These are phyloP conservation scores for Thermoascus crustaceus DNA, from an alignment of 2,329 filamentous ascomycete genomes.

Conservation along the genomic window DNA sequence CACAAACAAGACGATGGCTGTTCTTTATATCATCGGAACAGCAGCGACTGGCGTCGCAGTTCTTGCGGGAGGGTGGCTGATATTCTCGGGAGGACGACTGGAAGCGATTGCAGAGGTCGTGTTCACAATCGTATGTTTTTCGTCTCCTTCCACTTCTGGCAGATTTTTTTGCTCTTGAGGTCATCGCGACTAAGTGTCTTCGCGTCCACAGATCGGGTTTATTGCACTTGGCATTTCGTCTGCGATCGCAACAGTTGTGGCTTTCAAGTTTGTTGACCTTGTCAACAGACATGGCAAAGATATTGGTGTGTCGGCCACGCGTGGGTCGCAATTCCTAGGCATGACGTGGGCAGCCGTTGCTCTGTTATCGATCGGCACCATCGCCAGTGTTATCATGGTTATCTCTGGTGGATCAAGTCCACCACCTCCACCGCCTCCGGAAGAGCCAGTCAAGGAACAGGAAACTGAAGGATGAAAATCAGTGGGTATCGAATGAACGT, in stretches of 20 bases:
- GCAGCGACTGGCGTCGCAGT: slow-evolving; percentile 45
- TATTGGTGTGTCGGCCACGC: slow-evolving; percentile 42
- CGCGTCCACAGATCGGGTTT: slow-evolving; percentile 39
- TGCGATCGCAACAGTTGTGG: slow-evolving; percentile 61
- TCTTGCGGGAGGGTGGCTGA: slow-evolving; percentile 36
- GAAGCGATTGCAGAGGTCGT: slow-evolving; percentile 44
- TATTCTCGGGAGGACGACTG: slow-evolving; percentile 39
- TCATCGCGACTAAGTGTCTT: background rate
- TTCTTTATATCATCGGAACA: slow-evolving; percentile 53
- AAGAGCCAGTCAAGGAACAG: slow-evolving; percentile 5
- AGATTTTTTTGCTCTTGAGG: background rate
- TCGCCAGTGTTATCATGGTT: slow-evolving; percentile 22
- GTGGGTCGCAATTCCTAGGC: slow-evolving; percentile 48
- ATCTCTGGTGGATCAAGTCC: slow-evolving; percentile 11
- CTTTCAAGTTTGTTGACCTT: slow-evolving; percentile 44
- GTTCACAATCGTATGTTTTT: slow-evolving; percentile 34
- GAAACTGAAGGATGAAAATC: slow-evolving; percentile 2
- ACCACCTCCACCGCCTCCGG: slow-evolving; percentile 4
- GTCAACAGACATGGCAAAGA: slow-evolving; percentile 47
- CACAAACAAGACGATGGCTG: slow-evolving; percentile 46
- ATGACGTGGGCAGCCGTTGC: slow-evolving; percentile 52
- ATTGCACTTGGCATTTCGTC: slow-evolving; percentile 61
- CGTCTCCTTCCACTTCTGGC: slow-evolving; percentile 3
- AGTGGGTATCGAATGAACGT: background rate
- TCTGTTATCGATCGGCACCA: slow-evolving; percentile 21